A percentile compares a stretch with the other conserved stretches of the same genome.
These are phyloP conservation scores for Phytophthora litchii DNA, from an alignment of 352 stramenopile species.

Conservation along the genomic window DNA sequence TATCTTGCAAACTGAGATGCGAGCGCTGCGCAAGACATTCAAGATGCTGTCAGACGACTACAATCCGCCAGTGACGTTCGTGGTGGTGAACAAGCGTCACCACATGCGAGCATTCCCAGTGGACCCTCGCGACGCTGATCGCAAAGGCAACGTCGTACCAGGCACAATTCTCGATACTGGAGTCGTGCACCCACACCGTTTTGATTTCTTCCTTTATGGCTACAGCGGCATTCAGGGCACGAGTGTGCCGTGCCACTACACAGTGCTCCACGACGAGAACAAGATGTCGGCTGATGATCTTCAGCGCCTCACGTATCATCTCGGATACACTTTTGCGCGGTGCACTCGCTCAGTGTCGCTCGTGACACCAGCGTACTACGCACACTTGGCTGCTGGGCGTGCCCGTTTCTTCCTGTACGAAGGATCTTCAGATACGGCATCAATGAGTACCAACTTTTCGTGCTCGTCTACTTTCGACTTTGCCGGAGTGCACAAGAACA, in stretches of 20 bases:
- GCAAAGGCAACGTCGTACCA: constrained; percentile 68
- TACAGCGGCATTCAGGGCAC: constrained; percentile 83
- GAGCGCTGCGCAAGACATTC: constrained; percentile 74
- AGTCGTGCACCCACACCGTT: constrained; percentile 81
- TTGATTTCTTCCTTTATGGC: constrained; percentile 89
- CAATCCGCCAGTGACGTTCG: constrained; percentile 78
- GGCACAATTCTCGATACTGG: constrained; percentile 81
- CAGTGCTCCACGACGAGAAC: constrained; percentile 81
- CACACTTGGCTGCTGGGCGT: constrained; percentile 80
- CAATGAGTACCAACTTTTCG: neutral
- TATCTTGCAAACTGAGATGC: constrained; percentile 80
- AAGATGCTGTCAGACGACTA: constrained; percentile 63
- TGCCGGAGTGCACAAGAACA: neutral
- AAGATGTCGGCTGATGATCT: constrained; percentile 62
- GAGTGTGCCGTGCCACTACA: constrained; percentile 82
- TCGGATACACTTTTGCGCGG: constrained; percentile 85
- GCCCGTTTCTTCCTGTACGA: constrained; percentile 83
- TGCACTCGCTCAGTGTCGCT: constrained; percentile 88
- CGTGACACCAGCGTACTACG: constrained; percentile 85
- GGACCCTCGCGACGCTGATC: constrained; percentile 46
- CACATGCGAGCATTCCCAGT: constrained; percentile 74
- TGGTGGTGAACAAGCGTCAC: constrained; percentile 89
- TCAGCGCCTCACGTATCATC: constrained; percentile 64
- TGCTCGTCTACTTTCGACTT: neutral
- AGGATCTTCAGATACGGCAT: constrained; percentile 24